Percentiles rank a stretch among this genome's conserved stretches.
These are phyloP conservation scores for Miamiensis avidus DNA, from an alignment of 169 alveolate species.

Conservation along the genomic window DNA sequence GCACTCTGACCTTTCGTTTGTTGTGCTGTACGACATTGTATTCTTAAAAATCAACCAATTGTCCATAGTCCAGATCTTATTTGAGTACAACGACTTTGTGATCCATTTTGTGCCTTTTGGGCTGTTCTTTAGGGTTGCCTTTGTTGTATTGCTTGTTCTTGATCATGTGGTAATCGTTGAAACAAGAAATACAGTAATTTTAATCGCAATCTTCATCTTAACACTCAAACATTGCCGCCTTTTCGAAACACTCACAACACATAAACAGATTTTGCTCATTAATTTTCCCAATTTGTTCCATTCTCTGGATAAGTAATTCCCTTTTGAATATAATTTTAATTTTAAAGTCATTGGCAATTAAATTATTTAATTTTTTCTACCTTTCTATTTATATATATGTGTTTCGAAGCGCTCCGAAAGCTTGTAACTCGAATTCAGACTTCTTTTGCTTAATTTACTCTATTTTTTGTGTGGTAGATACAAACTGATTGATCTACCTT, in stretches of 20 bases:
- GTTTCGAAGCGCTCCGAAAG: not conserved
- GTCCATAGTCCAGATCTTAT: too few species aligned
- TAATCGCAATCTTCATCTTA: not conserved
- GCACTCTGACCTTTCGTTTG: too few species aligned
- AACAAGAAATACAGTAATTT: conserved; percentile 4
- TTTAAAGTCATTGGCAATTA: too few species aligned
- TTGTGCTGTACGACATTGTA: too few species aligned
- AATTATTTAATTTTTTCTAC: not conserved
- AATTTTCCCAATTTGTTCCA: conserved; percentile 5
- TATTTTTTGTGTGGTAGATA: not conserved
- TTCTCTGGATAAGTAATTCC: conserved; percentile 3
- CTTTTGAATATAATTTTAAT: conserved; percentile 11
- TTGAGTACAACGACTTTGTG: too few species aligned
- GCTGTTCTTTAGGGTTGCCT: not conserved
- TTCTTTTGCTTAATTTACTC: not conserved
- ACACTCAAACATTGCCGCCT: conserved; percentile 4
- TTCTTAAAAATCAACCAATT: too few species aligned
- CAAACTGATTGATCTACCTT: not conserved
- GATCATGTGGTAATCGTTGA: not conserved
- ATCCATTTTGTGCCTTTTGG: too few species aligned
- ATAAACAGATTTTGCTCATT: not conserved
- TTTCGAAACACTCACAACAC: conserved; percentile 9
- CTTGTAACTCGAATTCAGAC: not conserved
- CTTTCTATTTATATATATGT: not conserved
- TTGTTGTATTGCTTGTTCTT: not conserved